Evolutionary conservation across 176 grass and related monocot species (phyloP).

Genomic region (Oryza australiensis): DNA sequence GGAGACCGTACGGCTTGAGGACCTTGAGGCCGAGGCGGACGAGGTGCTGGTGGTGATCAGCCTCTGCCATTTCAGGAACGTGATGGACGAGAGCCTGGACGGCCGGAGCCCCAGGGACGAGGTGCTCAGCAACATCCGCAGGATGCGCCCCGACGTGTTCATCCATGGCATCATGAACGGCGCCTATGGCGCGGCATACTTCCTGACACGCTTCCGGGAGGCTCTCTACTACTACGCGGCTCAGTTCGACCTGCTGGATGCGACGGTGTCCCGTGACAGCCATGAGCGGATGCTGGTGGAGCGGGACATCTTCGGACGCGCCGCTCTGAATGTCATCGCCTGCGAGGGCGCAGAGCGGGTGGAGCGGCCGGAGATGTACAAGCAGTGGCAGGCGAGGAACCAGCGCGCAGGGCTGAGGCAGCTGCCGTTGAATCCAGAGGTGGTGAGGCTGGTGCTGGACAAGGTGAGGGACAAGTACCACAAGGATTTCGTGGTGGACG

Average conservation of each 20-base stretch:
- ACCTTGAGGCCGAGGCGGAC: conserved; percentile 31
- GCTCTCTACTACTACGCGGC: conserved; percentile 35
- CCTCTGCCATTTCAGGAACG: conserved; percentile 3
- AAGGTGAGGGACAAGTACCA: conserved; percentile 35
- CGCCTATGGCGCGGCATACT: conserved; percentile 33
- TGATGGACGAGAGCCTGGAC: conserved; percentile 40
- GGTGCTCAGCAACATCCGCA: conserved; percentile 33
- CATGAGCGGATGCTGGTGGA: conserved; percentile 30
- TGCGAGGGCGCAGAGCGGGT: conserved; percentile 56
- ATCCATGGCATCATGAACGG: conserved; percentile 32
- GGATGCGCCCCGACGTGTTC: conserved; percentile 41
- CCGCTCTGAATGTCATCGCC: conserved; percentile 41
- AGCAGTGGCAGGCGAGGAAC: conserved; percentile 44
- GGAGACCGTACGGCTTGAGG: conserved; percentile 8
- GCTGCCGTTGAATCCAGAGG: background rate
- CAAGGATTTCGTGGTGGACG: conserved; percentile 43
- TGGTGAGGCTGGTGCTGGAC: background rate
- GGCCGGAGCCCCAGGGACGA: conserved; percentile 23
- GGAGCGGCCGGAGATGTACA: conserved; percentile 50
- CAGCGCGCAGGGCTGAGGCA: conserved; percentile 38
- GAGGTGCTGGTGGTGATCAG: conserved; percentile 40
- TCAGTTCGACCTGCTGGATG: conserved; percentile 34
- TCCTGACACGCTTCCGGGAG: conserved; percentile 54
- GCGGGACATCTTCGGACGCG: conserved; percentile 18
- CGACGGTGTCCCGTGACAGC: conserved; percentile 33